Percentiles rank a stretch among this genome's conserved stretches.
Evolutionary conservation across 1,139 yeast species (phyloP).

Genomic region (Pichia sp.): DNA sequence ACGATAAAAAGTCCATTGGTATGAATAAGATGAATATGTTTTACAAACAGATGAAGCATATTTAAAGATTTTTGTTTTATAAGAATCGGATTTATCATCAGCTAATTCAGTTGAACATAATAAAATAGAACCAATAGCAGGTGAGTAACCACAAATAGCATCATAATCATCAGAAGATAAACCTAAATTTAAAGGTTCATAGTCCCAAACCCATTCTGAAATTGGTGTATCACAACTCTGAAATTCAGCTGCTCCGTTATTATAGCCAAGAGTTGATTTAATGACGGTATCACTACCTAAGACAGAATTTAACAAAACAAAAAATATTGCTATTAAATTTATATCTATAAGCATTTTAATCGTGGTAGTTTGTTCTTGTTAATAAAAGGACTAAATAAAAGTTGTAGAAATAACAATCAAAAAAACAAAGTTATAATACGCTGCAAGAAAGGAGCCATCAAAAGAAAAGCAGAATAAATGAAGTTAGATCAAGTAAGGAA

Average conservation of each 20-base stretch:
- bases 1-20: constrained; percentile 18
- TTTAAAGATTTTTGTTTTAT: constrained; percentile 14
- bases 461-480: too few species aligned
- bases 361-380: too few species aligned
- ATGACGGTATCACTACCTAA: not conserved
- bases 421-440: too few species aligned
- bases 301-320: not conserved
- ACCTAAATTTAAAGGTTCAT: constrained; percentile 3
- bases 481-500: too few species aligned
- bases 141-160: constrained; percentile 22
- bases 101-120: constrained; percentile 22
- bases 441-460: too few species aligned
- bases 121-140: constrained; percentile 25
- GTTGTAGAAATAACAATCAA: too few species aligned
- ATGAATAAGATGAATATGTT: constrained; percentile 14
- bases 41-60: constrained; percentile 16
- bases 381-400: too few species aligned
- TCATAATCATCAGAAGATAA: constrained; percentile 13
- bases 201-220: constrained; percentile 11
- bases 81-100: constrained; percentile 10
- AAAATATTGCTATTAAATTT: too few species aligned
- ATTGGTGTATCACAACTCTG: constrained; percentile 14
- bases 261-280: not conserved
- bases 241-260: constrained; percentile 11
- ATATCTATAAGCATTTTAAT: too few species aligned